phyloP scores from a whole-genome alignment of 768 basidiomycete species.

The Calocera cornea region DNA sequence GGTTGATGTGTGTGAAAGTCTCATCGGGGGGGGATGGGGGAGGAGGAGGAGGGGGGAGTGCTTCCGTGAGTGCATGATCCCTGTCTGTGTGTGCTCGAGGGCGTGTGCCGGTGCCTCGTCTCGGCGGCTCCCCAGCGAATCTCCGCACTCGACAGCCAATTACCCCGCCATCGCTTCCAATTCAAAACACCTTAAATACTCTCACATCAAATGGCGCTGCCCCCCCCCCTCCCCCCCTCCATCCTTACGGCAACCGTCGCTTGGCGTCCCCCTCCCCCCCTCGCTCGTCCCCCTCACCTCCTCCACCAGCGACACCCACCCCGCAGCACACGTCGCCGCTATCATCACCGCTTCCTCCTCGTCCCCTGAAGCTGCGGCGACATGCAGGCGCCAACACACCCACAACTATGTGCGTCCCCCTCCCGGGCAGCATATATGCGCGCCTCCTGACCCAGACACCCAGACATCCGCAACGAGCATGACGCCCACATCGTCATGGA shows the following conservation, averaged over 20 bases:
- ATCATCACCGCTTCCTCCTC: background rate
- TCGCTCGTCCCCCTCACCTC: background rate
- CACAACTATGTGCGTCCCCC: background rate
- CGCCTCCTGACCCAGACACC: background rate
- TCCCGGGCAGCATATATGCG: background rate
- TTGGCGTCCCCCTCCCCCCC: background rate
- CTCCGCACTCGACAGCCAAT: background rate
- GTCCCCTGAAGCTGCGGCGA: background rate
- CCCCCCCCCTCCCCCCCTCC: background rate
- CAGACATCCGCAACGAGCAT: constrained; percentile 66
- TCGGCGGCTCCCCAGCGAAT: background rate
- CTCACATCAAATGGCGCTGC: background rate
- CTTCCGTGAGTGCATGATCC: background rate
- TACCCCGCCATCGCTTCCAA: background rate
- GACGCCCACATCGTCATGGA: constrained; percentile 67
- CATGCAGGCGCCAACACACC: background rate
- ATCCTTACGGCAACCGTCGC: background rate
- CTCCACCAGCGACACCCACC: background rate
- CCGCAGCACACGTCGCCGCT: background rate
- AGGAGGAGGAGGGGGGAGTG: background rate
- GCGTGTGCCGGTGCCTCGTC: background rate
- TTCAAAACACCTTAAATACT: constrained; percentile 4
- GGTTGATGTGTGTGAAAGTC: background rate
- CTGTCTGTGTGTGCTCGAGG: background rate
- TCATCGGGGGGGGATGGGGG: background rate